phyloP scores from a whole-genome alignment of 495 filamentous ascomycete genomes.

The Daldinia loculata region DNA sequence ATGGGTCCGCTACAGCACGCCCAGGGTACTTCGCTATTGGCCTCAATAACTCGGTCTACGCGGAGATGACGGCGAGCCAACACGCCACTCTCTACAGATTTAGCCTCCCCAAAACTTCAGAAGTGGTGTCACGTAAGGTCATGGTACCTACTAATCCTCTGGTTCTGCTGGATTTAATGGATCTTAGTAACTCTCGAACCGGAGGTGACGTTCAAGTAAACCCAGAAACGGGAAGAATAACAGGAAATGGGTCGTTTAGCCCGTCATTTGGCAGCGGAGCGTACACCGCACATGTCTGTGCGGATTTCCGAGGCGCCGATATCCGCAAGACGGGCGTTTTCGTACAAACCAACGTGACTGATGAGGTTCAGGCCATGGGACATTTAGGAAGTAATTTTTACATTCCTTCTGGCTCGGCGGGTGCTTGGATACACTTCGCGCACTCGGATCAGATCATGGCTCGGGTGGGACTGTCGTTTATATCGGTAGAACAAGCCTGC shows the following conservation, averaged over 20 bases:
- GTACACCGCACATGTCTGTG: conserved; percentile 69
- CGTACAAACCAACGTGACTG: conserved; percentile 52
- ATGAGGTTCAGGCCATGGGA: conserved; percentile 59
- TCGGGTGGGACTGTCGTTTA: conserved; percentile 73
- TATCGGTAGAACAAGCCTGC: conserved; percentile 69
- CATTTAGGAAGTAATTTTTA: conserved; percentile 49
- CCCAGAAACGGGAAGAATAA: conserved; percentile 62
- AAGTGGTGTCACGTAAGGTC: conserved; percentile 23
- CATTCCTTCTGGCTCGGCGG: conserved; percentile 65
- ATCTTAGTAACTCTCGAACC: conserved; percentile 67
- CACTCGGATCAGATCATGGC: conserved; percentile 58
- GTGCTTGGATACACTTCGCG: conserved; percentile 70
- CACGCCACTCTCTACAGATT: conserved; percentile 76
- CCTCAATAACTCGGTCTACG: conserved; percentile 67
- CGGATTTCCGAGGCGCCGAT: conserved; percentile 70
- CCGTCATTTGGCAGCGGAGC: conserved; percentile 74
- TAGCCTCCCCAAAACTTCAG: conserved; percentile 58
- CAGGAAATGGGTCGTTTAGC: conserved; percentile 67
- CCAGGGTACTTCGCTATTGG: conserved; percentile 75
- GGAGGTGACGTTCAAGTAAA: conserved; percentile 66
- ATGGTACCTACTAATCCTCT: conserved; percentile 63
- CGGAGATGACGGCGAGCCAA: conserved; percentile 75
- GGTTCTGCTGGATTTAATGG: conserved; percentile 70
- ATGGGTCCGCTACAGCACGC: conserved; percentile 62
- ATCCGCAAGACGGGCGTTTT: conserved; percentile 67